These are phyloP conservation scores for Agroathelia rolfsii DNA, from an alignment of 1,284 basidiomycete species.

Conservation along the genomic window DNA sequence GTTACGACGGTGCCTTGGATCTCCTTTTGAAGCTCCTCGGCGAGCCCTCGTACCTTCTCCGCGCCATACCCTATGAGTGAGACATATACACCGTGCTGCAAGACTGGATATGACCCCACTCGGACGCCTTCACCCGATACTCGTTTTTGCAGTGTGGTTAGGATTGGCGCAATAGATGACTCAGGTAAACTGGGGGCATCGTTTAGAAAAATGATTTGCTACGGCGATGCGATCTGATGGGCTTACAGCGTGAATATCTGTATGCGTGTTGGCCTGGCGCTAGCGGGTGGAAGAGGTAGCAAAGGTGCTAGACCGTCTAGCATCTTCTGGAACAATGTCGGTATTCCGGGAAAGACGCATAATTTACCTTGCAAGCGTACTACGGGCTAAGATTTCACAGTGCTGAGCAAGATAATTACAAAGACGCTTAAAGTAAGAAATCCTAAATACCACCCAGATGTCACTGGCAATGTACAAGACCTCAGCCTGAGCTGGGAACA, in stretches of 20 bases:
- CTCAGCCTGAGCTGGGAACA: slow-evolving; percentile 72
- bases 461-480: slow-evolving; percentile 64
- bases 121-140: slow-evolving; percentile 71
- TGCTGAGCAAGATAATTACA: not conserved
- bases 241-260: slow-evolving; percentile 72
- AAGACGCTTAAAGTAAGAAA: not conserved
- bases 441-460: slow-evolving; percentile 68
- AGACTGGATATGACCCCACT: slow-evolving; percentile 74
- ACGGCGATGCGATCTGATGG: slow-evolving; percentile 2
- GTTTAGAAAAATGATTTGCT: slow-evolving; percentile 6
- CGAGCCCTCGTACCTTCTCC: slow-evolving; percentile 39
- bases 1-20: slow-evolving; percentile 48
- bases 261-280: slow-evolving; percentile 62
- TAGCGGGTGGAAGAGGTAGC: slow-evolving; percentile 64
- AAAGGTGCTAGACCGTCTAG: slow-evolving; percentile 63
- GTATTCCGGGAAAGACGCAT: slow-evolving; percentile 89
- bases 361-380: slow-evolving; percentile 76
- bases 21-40: slow-evolving; percentile 56
- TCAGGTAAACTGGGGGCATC: slow-evolving; percentile 56
- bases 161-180: slow-evolving; percentile 83
- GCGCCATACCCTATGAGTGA: slow-evolving; percentile 73
- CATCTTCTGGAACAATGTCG: slow-evolving; percentile 75
- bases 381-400: slow-evolving; percentile 50
- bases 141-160: slow-evolving; percentile 69
- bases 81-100: slow-evolving; percentile 51